Evolutionary conservation across 1,139 yeast genomes (phyloP).

Genomic region (Diutina rugosa): DNA sequence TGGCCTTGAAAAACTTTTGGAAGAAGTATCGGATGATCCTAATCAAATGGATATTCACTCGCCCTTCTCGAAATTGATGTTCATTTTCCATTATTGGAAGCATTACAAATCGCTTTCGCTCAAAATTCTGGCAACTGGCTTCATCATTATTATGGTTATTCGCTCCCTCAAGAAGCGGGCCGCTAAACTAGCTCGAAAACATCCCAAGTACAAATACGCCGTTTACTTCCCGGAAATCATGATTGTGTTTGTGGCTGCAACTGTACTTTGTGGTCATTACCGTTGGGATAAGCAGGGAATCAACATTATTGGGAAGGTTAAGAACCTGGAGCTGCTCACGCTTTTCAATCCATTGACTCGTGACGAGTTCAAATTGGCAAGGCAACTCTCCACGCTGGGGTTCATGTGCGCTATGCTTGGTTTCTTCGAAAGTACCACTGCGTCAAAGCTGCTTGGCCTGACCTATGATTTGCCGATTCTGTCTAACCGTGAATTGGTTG

Average conservation of each 20-base stretch:
- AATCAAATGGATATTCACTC: constrained; percentile 51
- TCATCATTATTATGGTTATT: constrained; percentile 26
- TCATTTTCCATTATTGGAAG: constrained; percentile 26
- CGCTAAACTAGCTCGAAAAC: constrained; percentile 6
- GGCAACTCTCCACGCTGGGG: constrained; percentile 39
- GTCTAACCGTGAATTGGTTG: constrained; percentile 66
- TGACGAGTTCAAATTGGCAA: constrained; percentile 20
- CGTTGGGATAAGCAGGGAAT: constrained; percentile 51
- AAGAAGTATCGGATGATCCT: constrained; percentile 21
- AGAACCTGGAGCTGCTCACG: constrained; percentile 13
- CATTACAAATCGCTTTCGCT: constrained; percentile 42
- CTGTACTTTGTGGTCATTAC: constrained; percentile 39
- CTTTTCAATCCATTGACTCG: constrained; percentile 12
- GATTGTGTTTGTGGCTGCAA: constrained; percentile 53
- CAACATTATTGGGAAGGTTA: constrained; percentile 56
- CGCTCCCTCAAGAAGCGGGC: constrained; percentile 29
- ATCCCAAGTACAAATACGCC: constrained; percentile 14
- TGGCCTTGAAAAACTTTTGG: constrained; percentile 39
- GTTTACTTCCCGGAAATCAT: constrained; percentile 75
- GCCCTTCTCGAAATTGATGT: constrained; percentile 57
- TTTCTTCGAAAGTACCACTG: constrained; percentile 88
- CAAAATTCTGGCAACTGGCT: constrained; percentile 35
- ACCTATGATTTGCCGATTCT: constrained; percentile 55
- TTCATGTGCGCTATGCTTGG: constrained; percentile 81
- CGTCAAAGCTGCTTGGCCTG: constrained; percentile 69